Percentiles rank a stretch among this genome's conserved stretches.
These are phyloP conservation scores for Tilletia horrida DNA, from an alignment of 1,284 basidiomycete species.

Conservation along the genomic window DNA sequence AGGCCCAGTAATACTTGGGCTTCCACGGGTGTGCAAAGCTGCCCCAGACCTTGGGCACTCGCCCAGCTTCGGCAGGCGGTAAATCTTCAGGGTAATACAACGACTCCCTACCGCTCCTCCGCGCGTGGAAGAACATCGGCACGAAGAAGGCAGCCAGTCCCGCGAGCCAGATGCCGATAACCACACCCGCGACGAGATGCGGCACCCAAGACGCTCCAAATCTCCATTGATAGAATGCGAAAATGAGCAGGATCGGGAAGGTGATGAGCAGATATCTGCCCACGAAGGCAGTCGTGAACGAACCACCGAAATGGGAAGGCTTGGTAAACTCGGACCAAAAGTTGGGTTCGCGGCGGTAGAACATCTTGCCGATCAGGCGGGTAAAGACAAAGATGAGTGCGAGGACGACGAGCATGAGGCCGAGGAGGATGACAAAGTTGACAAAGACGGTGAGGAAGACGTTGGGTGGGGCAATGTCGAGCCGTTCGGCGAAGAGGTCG, in stretches of 20 bases:
- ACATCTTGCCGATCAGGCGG: neutral
- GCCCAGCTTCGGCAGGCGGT: conserved; percentile 20
- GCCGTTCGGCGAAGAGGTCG: conserved; percentile 39
- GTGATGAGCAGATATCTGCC: conserved; percentile 18
- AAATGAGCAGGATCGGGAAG: conserved; percentile 30
- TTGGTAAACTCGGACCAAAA: conserved; percentile 4
- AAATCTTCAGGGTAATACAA: conserved; percentile 37
- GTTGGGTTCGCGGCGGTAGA: neutral
- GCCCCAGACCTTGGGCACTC: conserved; percentile 32
- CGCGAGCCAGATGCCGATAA: conserved; percentile 31
- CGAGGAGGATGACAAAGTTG: conserved; percentile 40
- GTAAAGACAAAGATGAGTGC: conserved; percentile 26
- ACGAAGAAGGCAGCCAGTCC: conserved; percentile 34
- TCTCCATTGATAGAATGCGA: conserved; percentile 51
- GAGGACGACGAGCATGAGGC: conserved; percentile 32
- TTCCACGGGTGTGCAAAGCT: conserved; percentile 42
- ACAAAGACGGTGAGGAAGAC: conserved; percentile 50
- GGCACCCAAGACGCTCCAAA: conserved; percentile 46
- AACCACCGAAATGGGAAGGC: conserved; percentile 17
- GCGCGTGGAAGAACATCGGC: conserved; percentile 35
- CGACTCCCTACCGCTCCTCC: conserved; percentile 23
- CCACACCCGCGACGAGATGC: conserved; percentile 37
- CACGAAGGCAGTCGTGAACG: conserved; percentile 26
- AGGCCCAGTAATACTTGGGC: conserved; percentile 46
- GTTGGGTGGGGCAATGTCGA: conserved; percentile 44